Conservation (phyloP, 2,329 filamentous ascomycete species). For the Verticillium albo-atrum region DNA sequence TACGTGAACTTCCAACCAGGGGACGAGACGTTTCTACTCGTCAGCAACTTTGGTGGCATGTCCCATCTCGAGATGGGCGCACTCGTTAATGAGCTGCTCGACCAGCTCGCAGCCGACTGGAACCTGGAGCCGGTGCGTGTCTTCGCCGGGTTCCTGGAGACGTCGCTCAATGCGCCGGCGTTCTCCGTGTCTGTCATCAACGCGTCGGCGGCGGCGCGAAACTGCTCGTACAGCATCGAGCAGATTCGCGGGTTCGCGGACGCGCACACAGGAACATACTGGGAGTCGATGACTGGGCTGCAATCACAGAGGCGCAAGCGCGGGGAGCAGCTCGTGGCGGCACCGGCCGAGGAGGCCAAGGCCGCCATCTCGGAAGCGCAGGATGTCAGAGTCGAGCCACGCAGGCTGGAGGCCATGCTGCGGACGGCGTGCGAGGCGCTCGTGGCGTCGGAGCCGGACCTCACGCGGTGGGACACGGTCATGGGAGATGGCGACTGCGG, state of each 20-base stretch:
- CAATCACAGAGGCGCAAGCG: conserved; percentile 33
- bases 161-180: conserved; percentile 66
- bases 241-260: conserved; percentile 63
- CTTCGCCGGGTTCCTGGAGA: conserved; percentile 62
- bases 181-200: conserved; percentile 67
- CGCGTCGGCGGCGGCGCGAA: conserved; percentile 40
- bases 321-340: conserved; percentile 36
- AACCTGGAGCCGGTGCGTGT: conserved; percentile 48
- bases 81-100: conserved; percentile 46
- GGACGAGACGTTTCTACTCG: conserved; percentile 47
- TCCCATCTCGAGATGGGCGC: conserved; percentile 54
- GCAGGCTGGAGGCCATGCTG: conserved; percentile 49
- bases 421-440: conserved; percentile 47
- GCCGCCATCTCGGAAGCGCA: conserved; percentile 27
- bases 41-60: conserved; percentile 58
- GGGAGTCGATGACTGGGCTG: conserved; percentile 47
- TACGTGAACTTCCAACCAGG: conserved; percentile 42
- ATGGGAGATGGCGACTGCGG: conserved; percentile 66
- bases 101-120: conserved; percentile 43
- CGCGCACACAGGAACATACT: conserved; percentile 52
- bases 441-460: conserved; percentile 54
- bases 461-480: conserved; percentile 59
- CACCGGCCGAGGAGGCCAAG: conserved; percentile 27
- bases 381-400: conserved; percentile 47
- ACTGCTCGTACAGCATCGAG: conserved; percentile 39